phyloP scores from a whole-genome alignment of 768 basidiomycete species.

The Tricholoma bakamatsutake region DNA sequence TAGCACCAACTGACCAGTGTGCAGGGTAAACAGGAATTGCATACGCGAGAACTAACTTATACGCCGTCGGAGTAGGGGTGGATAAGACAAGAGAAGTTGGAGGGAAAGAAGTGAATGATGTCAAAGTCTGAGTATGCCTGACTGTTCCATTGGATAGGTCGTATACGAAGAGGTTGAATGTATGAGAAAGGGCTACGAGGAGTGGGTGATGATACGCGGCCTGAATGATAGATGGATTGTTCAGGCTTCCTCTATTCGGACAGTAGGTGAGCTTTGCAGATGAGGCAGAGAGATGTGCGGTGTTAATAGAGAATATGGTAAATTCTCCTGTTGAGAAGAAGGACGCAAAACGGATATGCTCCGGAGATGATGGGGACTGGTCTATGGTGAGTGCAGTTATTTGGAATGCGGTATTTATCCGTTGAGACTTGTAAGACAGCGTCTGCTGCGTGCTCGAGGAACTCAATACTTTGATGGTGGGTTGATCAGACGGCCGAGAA shows the following conservation, averaged over 20 bases:
- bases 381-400: constrained; percentile 70
- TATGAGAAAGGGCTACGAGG: constrained; percentile 62
- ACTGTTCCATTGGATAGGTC: constrained; percentile 52
- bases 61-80: constrained; percentile 46
- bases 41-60: constrained; percentile 73
- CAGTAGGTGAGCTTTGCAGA: constrained; percentile 42
- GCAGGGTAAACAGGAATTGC: constrained; percentile 72
- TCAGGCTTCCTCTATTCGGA: constrained; percentile 33
- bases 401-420: constrained; percentile 22
- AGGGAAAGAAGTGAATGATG: constrained; percentile 73
- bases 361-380: constrained; percentile 54
- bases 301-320: constrained; percentile 48
- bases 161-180: constrained; percentile 68
- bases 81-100: constrained; percentile 80
- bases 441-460: constrained; percentile 29
- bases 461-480: constrained; percentile 33
- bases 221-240: constrained; percentile 46
- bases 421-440: constrained; percentile 38
- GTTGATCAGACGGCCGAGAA: constrained; percentile 27
- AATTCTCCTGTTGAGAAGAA: constrained; percentile 73
- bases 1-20: constrained; percentile 76
- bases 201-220: constrained; percentile 77
- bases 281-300: constrained; percentile 35
- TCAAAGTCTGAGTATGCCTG: constrained; percentile 58
- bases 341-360: constrained; percentile 41